Percentiles rank a stretch among this genome's conserved stretches.
Conservation (phyloP, 2,329 filamentous ascomycete species). For the Ophiocordyceps unilateralis region DNA sequence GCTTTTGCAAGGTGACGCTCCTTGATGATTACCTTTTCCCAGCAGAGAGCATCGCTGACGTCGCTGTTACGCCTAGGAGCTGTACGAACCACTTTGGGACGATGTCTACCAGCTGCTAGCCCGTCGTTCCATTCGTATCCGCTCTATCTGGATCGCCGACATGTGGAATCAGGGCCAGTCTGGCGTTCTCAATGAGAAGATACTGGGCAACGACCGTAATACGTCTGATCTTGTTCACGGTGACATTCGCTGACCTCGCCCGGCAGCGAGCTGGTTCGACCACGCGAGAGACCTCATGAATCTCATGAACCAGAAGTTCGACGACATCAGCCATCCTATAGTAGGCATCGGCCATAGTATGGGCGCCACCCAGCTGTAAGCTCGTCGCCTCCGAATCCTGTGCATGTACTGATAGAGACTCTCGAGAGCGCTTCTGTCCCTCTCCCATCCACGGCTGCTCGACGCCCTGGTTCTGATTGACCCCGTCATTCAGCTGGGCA, state of each 20-base stretch:
- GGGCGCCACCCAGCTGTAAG: neutral
- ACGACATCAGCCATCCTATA: neutral
- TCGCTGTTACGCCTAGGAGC: conserved; percentile 40
- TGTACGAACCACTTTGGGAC: conserved; percentile 87
- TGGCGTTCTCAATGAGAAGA: conserved; percentile 56
- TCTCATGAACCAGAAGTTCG: neutral
- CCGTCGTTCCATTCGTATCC: conserved; percentile 47
- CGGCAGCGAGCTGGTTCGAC: conserved; percentile 65
- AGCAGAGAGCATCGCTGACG: neutral
- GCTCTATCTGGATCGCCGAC: conserved; percentile 80
- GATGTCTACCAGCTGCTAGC: conserved; percentile 48
- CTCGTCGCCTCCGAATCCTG: neutral
- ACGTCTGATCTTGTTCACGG: neutral
- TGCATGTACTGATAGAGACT: conserved; percentile 50
- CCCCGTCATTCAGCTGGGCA: conserved; percentile 45
- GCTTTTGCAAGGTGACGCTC: conserved; percentile 76
- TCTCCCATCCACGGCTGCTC: conserved; percentile 69
- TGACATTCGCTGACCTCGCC: conserved; percentile 1
- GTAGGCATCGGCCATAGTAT: neutral
- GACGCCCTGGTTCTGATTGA: conserved; percentile 65
- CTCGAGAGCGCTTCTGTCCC: conserved; percentile 24
- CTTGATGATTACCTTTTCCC: neutral
- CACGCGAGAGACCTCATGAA: conserved; percentile 27
- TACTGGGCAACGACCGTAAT: conserved; percentile 68
- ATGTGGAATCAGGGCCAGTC: conserved; percentile 72